A percentile compares a stretch with the other conserved stretches of the same genome.
These are phyloP conservation scores for Podospora conica DNA, from an alignment of 495 filamentous ascomycete species.

Conservation along the genomic window DNA sequence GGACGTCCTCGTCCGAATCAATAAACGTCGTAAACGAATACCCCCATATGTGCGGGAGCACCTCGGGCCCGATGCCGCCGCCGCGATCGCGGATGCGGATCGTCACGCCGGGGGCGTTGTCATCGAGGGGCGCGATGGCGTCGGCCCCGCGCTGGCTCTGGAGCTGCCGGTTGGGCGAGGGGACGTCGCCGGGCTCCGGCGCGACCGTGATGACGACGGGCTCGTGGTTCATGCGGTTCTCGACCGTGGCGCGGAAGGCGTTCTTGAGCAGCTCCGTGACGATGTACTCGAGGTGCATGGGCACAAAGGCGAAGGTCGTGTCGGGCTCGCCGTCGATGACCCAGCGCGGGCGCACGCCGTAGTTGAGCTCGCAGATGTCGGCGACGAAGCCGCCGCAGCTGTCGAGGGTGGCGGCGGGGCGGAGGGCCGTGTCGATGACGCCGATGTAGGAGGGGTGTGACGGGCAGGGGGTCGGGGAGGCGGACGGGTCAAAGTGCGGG, in stretches of 20 bases:
- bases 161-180: constrained; percentile 51
- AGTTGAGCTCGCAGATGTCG: constrained; percentile 94
- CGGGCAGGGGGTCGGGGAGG: constrained; percentile 40
- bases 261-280: constrained; percentile 95
- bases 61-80: constrained; percentile 79
- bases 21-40: constrained; percentile 94
- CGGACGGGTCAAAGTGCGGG: constrained; percentile 51
- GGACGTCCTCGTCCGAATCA: constrained; percentile 34
- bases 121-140: constrained; percentile 50
- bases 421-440: constrained; percentile 91
- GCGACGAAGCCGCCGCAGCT: constrained; percentile 82
- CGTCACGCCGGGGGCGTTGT: constrained; percentile 76
- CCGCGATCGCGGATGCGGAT: constrained; percentile 94
- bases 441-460: constrained; percentile 73
- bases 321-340: constrained; percentile 76
- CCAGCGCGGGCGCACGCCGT: constrained; percentile 79
- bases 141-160: constrained; percentile 52
- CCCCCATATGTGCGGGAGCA: constrained; percentile 83
- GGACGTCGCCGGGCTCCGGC: constrained; percentile 57
- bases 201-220: constrained; percentile 91
- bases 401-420: constrained; percentile 71
- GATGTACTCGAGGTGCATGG: constrained; percentile 95
- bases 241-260: constrained; percentile 86
- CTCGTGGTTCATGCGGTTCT: constrained; percentile 68
- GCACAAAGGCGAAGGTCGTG: constrained; percentile 81